These are phyloP conservation scores for Acrodontium crateriforme DNA, from an alignment of 2,329 filamentous ascomycete species.

Conservation along the genomic window DNA sequence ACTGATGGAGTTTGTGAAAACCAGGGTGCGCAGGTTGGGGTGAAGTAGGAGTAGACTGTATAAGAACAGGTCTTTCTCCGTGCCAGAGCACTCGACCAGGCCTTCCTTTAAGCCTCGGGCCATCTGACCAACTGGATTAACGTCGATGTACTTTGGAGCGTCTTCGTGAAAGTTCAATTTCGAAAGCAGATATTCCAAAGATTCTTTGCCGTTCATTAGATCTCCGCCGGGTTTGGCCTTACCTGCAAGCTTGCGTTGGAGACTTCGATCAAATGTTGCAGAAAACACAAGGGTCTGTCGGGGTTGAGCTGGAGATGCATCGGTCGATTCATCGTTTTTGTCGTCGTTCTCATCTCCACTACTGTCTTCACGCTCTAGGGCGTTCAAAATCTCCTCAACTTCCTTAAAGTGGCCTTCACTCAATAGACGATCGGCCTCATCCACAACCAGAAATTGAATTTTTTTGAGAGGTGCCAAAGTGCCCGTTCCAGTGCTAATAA, in stretches of 20 bases:
- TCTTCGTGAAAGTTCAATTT: constrained; percentile 78
- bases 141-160: constrained; percentile 80
- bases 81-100: constrained; percentile 78
- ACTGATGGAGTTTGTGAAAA: constrained; percentile 94
- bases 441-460: constrained; percentile 73
- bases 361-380: constrained; percentile 52
- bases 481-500: constrained; percentile 62
- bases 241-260: constrained; percentile 81
- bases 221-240: constrained; percentile 51
- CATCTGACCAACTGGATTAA: constrained; percentile 82
- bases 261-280: constrained; percentile 79
- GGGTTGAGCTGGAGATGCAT: neutral
- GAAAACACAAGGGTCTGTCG: constrained; percentile 93
- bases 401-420: constrained; percentile 94
- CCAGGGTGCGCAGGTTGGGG: constrained; percentile 63
- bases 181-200: constrained; percentile 83
- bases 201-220: constrained; percentile 58
- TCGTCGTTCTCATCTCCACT: constrained; percentile 35
- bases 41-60: constrained; percentile 79
- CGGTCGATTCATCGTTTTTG: constrained; percentile 19
- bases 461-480: constrained; percentile 56
- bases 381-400: constrained; percentile 70
- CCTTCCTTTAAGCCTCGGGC: constrained; percentile 75
- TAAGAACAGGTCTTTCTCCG: constrained; percentile 94
- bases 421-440: constrained; percentile 85